These are phyloP conservation scores for Nicotiana sylvestris DNA, from an alignment of 257 asterid species.

Conservation along the genomic window DNA sequence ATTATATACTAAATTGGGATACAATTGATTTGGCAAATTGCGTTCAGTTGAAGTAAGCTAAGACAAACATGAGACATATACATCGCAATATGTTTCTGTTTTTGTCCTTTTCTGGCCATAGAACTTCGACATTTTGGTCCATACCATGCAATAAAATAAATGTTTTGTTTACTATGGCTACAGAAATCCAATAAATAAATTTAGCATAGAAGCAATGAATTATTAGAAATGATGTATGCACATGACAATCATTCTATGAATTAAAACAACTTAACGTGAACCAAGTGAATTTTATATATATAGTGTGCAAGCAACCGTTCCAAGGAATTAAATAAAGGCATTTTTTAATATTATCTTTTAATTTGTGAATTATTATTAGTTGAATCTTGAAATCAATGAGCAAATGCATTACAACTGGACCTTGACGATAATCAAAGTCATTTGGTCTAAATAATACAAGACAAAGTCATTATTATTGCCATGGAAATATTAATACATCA, in stretches of 20 bases:
- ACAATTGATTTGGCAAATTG: background rate
- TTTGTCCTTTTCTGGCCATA: background rate
- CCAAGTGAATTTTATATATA: background rate
- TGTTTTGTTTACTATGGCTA: background rate
- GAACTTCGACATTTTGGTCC: slow-evolving; percentile 8
- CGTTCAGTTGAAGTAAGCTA: background rate
- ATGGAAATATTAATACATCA: slow-evolving; percentile 45
- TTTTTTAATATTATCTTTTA: background rate
- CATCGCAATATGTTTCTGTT: background rate
- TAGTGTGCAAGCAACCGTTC: background rate
- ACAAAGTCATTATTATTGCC: slow-evolving; percentile 46
- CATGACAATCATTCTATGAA: slow-evolving; percentile 11
- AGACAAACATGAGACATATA: slow-evolving; percentile 6
- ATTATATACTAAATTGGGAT: background rate
- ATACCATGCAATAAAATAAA: slow-evolving; percentile 2
- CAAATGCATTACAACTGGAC: slow-evolving; percentile 17
- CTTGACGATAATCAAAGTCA: slow-evolving; percentile 50
- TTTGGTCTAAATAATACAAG: slow-evolving; percentile 64
- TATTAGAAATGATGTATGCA: slow-evolving; percentile 9
- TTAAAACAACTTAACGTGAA: background rate
- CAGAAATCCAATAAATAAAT: background rate
- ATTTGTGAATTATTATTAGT: background rate
- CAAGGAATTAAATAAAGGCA: background rate
- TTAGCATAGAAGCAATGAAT: background rate
- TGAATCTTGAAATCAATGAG: slow-evolving; percentile 2